These are phyloP conservation scores for Cyclotella cryptica DNA, from an alignment of 108 stramenopile genomes.

Conservation along the genomic window DNA sequence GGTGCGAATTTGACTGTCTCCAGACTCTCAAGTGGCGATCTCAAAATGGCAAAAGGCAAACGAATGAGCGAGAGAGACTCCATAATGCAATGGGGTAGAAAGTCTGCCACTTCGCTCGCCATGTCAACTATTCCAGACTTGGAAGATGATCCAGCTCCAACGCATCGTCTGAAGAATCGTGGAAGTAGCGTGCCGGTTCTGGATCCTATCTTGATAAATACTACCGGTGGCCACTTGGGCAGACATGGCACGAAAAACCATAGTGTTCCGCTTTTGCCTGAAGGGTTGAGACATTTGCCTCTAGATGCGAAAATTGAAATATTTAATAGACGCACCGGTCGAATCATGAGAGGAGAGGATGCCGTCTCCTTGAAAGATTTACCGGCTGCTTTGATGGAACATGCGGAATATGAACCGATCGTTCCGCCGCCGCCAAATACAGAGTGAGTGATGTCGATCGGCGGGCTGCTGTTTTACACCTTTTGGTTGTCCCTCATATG, in stretches of 20 bases:
- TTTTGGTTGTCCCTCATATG: neutral
- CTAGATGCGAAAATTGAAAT: slow-evolving; percentile 50
- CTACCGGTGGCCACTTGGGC: neutral
- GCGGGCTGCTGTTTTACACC: neutral
- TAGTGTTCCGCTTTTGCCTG: slow-evolving; percentile 7
- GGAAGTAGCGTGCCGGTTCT: slow-evolving; percentile 1
- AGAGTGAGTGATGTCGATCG: slow-evolving; percentile 10
- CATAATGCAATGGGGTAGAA: slow-evolving; percentile 17
- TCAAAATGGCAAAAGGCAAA: neutral
- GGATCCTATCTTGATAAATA: slow-evolving; percentile 16
- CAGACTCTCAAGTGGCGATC: neutral
- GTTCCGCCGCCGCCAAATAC: slow-evolving; percentile 29
- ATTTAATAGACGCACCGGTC: slow-evolving; percentile 54
- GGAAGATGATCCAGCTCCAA: neutral
- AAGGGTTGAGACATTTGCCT: slow-evolving; percentile 34
- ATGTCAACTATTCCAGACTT: slow-evolving; percentile 1
- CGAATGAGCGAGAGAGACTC: slow-evolving; percentile 8
- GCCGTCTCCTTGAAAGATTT: slow-evolving; percentile 42
- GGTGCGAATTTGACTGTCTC: neutral
- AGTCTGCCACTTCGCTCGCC: slow-evolving; percentile 7
- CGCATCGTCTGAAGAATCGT: neutral
- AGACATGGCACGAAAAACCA: neutral
- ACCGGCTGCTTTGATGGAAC: slow-evolving; percentile 35
- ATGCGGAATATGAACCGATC: slow-evolving; percentile 58
- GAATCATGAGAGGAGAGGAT: slow-evolving; percentile 44